Evolutionary conservation across 192 early-diverging fungal genomes (phyloP).

Genomic region (Coemansia sp.): DNA sequence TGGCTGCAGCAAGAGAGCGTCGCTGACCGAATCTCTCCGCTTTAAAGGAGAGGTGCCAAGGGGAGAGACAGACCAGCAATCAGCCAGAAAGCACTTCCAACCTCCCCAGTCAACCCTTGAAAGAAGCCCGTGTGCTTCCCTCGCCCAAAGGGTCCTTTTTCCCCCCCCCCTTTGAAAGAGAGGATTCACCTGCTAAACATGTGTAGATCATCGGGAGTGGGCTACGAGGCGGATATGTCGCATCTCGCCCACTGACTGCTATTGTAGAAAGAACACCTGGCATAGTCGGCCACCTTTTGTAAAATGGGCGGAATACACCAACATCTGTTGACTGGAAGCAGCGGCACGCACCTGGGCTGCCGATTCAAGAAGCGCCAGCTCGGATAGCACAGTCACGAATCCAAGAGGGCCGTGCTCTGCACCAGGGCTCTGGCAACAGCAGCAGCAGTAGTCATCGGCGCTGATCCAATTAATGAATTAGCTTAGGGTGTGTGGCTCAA

Average conservation of each 20-base stretch:
- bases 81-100: neutral
- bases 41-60: neutral
- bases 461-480: neutral
- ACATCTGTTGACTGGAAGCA: neutral
- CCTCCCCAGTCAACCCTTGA: neutral
- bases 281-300: neutral
- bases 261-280: neutral
- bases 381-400: neutral
- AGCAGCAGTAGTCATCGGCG: neutral
- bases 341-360: neutral
- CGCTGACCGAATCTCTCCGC: neutral
- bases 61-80: neutral
- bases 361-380: no score
- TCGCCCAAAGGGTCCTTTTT: neutral
- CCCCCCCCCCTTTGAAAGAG: neutral
- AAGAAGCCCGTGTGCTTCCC: neutral
- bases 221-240: neutral
- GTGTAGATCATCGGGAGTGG: neutral
- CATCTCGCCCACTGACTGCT: neutral
- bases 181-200: slow-evolving; percentile 1
- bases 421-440: neutral
- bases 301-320: neutral
- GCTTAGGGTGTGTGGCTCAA: neutral
- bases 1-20: neutral
- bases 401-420: neutral